These are phyloP conservation scores for Rhodosporidiobolus odoratus DNA, from an alignment of 768 basidiomycete genomes.

Conservation along the genomic window DNA sequence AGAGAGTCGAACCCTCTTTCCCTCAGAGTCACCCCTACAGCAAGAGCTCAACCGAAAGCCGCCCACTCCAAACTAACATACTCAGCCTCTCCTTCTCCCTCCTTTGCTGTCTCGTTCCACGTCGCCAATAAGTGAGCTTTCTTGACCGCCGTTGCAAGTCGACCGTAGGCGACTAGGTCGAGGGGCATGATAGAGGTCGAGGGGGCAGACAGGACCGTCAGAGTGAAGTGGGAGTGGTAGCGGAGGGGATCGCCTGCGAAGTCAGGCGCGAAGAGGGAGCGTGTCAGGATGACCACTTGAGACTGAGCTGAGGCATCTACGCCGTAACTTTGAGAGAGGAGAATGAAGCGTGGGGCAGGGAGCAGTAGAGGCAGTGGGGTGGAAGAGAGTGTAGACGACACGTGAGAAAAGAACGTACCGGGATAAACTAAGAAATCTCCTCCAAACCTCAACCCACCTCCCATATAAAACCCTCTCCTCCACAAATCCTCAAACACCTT, in stretches of 20 bases:
- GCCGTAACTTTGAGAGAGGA: conserved; percentile 9
- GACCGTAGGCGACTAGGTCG: conserved; percentile 91
- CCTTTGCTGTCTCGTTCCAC: conserved; percentile 60
- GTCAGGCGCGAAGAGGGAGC: too few relatives aligned
- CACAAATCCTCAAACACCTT: conserved; percentile 73
- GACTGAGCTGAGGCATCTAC: too few relatives aligned
- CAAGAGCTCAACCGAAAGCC: conserved; percentile 62
- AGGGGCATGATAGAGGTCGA: conserved; percentile 64
- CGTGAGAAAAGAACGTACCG: conserved; percentile 54
- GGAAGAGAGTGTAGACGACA: neutral
- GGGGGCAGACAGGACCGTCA: conserved; percentile 68
- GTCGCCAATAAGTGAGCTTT: conserved; percentile 87
- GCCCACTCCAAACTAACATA: conserved; percentile 87
- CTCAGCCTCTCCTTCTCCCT: conserved; percentile 53
- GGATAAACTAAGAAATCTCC: conserved; percentile 96
- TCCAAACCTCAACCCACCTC: conserved; percentile 86
- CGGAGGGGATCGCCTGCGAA: conserved; percentile 77
- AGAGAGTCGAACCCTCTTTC: too few relatives aligned
- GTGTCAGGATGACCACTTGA: too few relatives aligned
- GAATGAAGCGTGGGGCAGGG: neutral
- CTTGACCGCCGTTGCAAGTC: conserved; percentile 93
- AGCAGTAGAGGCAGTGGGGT: too few relatives aligned
- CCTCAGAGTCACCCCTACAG: too few relatives aligned
- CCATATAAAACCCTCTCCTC: conserved; percentile 80
- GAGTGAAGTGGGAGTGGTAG: conserved; percentile 94